Base-by-base conservation (phyloP, 257 asterid genomes). In the Jasminum sambac region DNA sequence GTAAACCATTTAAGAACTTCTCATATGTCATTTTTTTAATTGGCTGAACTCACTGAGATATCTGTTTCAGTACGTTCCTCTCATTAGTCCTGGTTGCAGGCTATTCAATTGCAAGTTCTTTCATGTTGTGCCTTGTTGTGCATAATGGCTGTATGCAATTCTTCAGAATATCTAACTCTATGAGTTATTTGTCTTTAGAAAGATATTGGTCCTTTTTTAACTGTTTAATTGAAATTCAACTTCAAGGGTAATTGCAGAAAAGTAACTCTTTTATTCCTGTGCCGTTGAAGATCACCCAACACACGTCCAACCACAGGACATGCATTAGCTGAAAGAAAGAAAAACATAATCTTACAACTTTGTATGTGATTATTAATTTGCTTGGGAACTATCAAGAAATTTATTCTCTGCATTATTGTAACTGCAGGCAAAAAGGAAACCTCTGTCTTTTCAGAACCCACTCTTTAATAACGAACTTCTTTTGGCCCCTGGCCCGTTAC, bases 371-470 rank as follows among this genome's bases (percentile, higher is more conserved):
- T 26, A 19, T 26, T 34, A 64, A 14, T 17, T 8, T 60, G 71
- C 17, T 21, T 50, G 46, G 21, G 63, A 63, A 48, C 16, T 36
- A 30, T 63, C 52, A 55, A 52, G 16, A 40, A 65, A n/a, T n/a
- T 57, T 72, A 68, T 72, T 52, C 39, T 74, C 48, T 62, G 71
- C 68, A 43, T 21, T 68, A 41, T 50, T 41, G 17, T 65, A 64
- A 78, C 66, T 78, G 72, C 94, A 93, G 98, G 97, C 97, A 12
- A 93, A 89, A 84, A 83, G 87, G 70, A 89, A 78, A 74, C 89
- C 90, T 72, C 63, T 86, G 38, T 77, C 85, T 66, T 93, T 90
- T 57, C 81, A 63, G 76, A 80, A 82, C 62, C 78, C 83, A 23
- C 76, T 74, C 55, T 84, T 78, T 85, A 83, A 88, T 71, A 82